These are phyloP conservation scores for Vararia minispora DNA, from an alignment of 768 basidiomycete genomes.

Conservation along the genomic window DNA sequence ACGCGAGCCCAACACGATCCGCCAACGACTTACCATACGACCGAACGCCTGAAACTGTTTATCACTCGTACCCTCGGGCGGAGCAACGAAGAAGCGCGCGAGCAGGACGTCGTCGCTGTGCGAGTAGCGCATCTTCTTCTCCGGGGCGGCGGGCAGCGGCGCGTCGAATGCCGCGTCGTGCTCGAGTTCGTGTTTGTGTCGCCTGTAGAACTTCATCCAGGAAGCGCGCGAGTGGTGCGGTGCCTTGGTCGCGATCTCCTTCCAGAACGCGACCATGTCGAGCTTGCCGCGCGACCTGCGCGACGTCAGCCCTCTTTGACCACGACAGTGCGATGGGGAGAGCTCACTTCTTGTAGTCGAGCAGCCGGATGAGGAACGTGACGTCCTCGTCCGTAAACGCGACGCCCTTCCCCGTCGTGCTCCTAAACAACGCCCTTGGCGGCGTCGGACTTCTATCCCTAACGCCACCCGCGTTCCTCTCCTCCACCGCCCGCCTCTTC, in stretches of 20 bases:
- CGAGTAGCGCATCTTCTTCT: slow-evolving; percentile 85
- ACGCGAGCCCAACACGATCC: not conserved
- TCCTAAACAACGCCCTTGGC: slow-evolving; percentile 66
- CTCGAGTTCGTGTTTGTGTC: slow-evolving; percentile 77
- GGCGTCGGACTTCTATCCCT: slow-evolving; percentile 71
- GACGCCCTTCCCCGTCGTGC: slow-evolving; percentile 84
- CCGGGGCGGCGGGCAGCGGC: slow-evolving; percentile 63
- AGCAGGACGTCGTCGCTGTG: slow-evolving; percentile 69
- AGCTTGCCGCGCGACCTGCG: slow-evolving; percentile 44
- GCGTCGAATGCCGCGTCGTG: slow-evolving; percentile 55
- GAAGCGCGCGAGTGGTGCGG: slow-evolving; percentile 87
- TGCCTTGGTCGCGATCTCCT: slow-evolving; percentile 67
- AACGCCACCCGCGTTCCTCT: slow-evolving; percentile 17
- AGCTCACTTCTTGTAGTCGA: slow-evolving; percentile 68
- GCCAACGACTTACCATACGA: slow-evolving; percentile 36
- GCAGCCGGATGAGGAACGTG: slow-evolving; percentile 60
- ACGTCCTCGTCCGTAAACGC: slow-evolving; percentile 83
- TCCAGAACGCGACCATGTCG: slow-evolving; percentile 75
- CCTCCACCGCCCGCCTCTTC: slow-evolving; percentile 28
- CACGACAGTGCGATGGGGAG: not conserved
- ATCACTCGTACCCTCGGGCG: slow-evolving; percentile 74
- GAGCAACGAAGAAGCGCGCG: slow-evolving; percentile 60
- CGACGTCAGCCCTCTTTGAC: slow-evolving; percentile 10
- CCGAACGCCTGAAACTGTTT: slow-evolving; percentile 79
- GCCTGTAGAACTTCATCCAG: slow-evolving; percentile 90